These are phyloP conservation scores for Massarina eburnea DNA, from an alignment of 2,329 filamentous ascomycete genomes.

Conservation along the genomic window DNA sequence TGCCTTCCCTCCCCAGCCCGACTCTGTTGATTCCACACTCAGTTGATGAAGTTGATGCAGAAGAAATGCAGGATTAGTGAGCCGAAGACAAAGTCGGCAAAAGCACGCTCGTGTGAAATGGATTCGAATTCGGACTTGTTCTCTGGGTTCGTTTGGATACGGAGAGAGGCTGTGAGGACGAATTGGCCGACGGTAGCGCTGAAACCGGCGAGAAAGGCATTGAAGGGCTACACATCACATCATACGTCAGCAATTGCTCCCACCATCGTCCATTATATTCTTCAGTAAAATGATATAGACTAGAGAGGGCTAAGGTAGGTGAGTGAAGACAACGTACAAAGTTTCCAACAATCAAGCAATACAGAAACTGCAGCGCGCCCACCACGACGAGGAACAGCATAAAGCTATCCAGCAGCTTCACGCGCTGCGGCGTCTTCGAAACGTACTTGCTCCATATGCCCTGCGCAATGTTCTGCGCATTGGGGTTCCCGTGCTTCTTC, in stretches of 20 bases:
- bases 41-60: conserved; percentile 99
- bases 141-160: conserved; percentile 86
- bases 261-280: background rate
- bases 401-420: conserved; percentile 89
- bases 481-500: conserved; percentile 30
- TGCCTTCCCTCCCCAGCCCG: background rate
- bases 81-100: conserved; percentile 94
- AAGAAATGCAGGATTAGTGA: conserved; percentile 97
- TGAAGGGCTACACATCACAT: conserved; percentile 75
- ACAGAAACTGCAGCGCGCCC: conserved; percentile 88
- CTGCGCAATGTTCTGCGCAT: conserved; percentile 61
- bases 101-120: conserved; percentile 84
- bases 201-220: conserved; percentile 96
- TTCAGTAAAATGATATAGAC: background rate
- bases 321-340: conserved; percentile 70
- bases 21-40: conserved; percentile 29
- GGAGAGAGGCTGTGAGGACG: conserved; percentile 84
- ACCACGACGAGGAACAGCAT: conserved; percentile 84
- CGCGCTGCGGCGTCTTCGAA: conserved; percentile 80
- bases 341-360: conserved; percentile 89
- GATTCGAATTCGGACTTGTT: conserved; percentile 77
- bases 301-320: background rate
- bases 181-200: conserved; percentile 94
- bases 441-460: conserved; percentile 79
- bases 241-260: background rate